phyloP scores from a whole-genome alignment of 805 yeast genomes.

The Monosporozyma solicola region DNA sequence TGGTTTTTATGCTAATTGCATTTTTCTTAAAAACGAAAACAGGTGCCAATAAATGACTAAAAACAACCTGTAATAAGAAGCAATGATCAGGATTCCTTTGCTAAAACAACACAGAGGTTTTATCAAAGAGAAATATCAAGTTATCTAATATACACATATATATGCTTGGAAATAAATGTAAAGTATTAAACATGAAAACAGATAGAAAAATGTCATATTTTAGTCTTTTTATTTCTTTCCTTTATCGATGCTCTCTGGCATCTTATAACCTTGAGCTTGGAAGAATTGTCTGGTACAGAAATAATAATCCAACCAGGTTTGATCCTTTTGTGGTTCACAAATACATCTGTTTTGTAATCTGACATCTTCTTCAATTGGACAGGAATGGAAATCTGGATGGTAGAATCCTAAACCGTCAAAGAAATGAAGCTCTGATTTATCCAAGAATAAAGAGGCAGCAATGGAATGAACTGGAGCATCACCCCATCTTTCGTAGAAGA shows the following conservation, averaged over 20 bases:
- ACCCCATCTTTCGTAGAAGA: conserved; percentile 86
- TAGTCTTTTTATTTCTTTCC: not conserved
- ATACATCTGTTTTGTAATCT: conserved; percentile 53
- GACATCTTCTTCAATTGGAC: conserved; percentile 48
- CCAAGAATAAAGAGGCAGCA: conserved; percentile 55
- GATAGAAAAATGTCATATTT: not conserved
- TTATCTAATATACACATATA: no score
- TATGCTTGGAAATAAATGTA: no score
- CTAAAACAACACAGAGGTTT: not conserved
- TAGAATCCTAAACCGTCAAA: conserved; percentile 69
- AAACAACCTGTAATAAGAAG: not conserved
- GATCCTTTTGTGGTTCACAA: conserved; percentile 50
- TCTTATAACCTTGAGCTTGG: conserved; percentile 21
- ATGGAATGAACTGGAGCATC: conserved; percentile 88
- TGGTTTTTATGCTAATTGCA: not conserved
- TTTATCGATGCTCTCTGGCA: conserved; percentile 5
- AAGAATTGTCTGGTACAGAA: conserved; percentile 59
- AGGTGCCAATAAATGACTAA: not conserved
- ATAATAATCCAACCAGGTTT: conserved; percentile 62
- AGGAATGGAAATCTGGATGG: conserved; percentile 58
- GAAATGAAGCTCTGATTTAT: conserved; percentile 52
- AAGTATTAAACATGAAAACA: no score
- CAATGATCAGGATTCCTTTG: not conserved
- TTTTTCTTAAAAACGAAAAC: not conserved
- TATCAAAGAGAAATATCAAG: not conserved